These are phyloP conservation scores for Talaromyces nanjingensis DNA, from an alignment of 495 filamentous ascomycete species.

Conservation along the genomic window DNA sequence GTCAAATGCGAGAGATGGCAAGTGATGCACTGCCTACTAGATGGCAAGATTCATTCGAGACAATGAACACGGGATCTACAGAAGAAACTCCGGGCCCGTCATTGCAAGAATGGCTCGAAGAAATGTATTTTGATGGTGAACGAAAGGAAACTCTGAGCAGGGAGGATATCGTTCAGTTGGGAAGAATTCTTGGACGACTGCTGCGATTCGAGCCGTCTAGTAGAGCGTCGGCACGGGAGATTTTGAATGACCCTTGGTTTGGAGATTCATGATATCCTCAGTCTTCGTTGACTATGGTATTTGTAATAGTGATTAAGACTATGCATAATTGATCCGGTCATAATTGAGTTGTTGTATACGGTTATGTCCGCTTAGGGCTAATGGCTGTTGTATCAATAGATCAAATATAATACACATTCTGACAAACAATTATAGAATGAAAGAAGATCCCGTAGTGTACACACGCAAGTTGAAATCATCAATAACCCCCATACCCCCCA, in stretches of 20 bases:
- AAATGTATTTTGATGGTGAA: constrained; percentile 25
- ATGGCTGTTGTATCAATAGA: too few species aligned
- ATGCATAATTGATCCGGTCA: too few species aligned
- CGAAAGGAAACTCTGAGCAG: constrained; percentile 19
- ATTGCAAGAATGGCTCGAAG: constrained; percentile 31
- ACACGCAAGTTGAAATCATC: too few species aligned
- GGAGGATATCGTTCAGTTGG: constrained; percentile 24
- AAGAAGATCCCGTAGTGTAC: too few species aligned
- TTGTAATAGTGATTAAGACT: too few species aligned
- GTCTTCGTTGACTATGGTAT: too few species aligned
- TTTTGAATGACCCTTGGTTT: constrained; percentile 30
- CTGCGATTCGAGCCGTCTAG: constrained; percentile 26
- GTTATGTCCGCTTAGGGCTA: too few species aligned
- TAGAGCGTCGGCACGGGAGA: constrained; percentile 25
- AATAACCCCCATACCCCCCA: too few species aligned
- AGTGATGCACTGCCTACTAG: constrained; percentile 25
- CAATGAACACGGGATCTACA: neutral
- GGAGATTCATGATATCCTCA: neutral
- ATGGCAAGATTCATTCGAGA: constrained; percentile 22
- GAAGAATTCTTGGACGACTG: constrained; percentile 23
- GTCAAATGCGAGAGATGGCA: constrained; percentile 28
- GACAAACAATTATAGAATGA: too few species aligned
- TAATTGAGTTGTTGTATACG: too few species aligned
- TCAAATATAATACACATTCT: too few species aligned
- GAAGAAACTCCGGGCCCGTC: constrained; percentile 16